These are phyloP conservation scores for Carex parvula DNA, from an alignment of 176 grass and related monocot species.

Conservation along the genomic window DNA sequence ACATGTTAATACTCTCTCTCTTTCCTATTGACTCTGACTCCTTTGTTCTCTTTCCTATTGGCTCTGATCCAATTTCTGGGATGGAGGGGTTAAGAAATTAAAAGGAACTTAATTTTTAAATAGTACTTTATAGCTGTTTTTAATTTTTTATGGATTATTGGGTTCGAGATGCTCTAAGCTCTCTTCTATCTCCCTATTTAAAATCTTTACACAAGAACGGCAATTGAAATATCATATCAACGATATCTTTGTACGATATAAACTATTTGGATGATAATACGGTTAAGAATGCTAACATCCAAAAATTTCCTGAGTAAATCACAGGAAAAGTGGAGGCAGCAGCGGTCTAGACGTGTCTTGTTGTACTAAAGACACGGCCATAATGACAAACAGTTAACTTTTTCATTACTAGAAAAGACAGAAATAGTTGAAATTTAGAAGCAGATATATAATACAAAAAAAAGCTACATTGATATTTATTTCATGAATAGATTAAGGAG, in stretches of 20 bases:
- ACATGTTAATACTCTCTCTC: too few species aligned
- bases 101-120: too few species aligned
- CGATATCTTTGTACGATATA: too few species aligned
- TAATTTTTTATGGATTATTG: too few species aligned
- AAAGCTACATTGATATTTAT: not conserved
- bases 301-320: not conserved
- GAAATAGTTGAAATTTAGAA: slow-evolving; percentile 17
- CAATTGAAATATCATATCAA: not conserved
- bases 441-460: not conserved
- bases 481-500: not conserved
- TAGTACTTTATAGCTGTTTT: too few species aligned
- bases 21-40: too few species aligned
- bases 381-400: slow-evolving; percentile 1
- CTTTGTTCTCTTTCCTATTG: too few species aligned
- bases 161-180: too few species aligned
- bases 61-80: too few species aligned
- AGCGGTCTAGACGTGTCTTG: not conserved
- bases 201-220: too few species aligned
- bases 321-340: not conserved
- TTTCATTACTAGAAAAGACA: not conserved
- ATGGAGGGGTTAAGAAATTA: too few species aligned
- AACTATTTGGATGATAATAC: not conserved
- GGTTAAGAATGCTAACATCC: not conserved
- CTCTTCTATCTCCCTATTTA: too few species aligned
- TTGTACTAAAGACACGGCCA: not conserved